Base-by-base conservation (phyloP, 2,329 filamentous ascomycete genomes). In the Epichloe typhina region DNA sequence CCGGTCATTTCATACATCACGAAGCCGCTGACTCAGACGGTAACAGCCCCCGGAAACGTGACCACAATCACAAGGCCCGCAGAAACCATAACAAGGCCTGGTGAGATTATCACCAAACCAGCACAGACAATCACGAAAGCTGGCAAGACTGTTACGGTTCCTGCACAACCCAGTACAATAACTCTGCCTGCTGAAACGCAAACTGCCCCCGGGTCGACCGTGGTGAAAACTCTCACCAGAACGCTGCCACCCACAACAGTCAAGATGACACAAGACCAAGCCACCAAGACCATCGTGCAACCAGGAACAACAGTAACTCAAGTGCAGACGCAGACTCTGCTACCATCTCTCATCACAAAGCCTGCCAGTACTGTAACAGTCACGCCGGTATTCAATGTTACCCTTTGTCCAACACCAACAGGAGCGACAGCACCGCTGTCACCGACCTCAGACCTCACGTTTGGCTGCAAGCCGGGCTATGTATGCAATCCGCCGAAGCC, bases 401-500 rank as follows among this genome's bases (percentile, higher is more conserved):
- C 66, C 13, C 55, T 68, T 4, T 80, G 77, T 52, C 63, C 73
- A 3, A 62, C 64, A 2, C 73, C 75, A 2, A 71, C 71, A 2
- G 70, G 71, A 31, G 50, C 19, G 43, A 62, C 38, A 50, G 60
- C 46, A 12, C 54, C 61, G 1, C 64, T 72, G 13, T 52, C 66
- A 40, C 58, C 62, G 4, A 57, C 57, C 17, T 72, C 72, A 2
- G 56, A 76, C 49, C 64, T 64, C 39, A 76, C 74, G 0, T 80
- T 72, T 67, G 78, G 77, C 47, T 81, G 78, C 59, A 47, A 54
- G 12, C 74, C 76, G 2, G 75, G 76, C 35, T 72, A 59, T 15
- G 68, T 80, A 31, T 81, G 78, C 64, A 71, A 69, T 54, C 70
- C 71, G n/a, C 66, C 65, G 3, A 78, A 73, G 60, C 73, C 75